phyloP scores from a whole-genome alignment of 1,284 basidiomycete species.

The Ustilago shanxiensis region DNA sequence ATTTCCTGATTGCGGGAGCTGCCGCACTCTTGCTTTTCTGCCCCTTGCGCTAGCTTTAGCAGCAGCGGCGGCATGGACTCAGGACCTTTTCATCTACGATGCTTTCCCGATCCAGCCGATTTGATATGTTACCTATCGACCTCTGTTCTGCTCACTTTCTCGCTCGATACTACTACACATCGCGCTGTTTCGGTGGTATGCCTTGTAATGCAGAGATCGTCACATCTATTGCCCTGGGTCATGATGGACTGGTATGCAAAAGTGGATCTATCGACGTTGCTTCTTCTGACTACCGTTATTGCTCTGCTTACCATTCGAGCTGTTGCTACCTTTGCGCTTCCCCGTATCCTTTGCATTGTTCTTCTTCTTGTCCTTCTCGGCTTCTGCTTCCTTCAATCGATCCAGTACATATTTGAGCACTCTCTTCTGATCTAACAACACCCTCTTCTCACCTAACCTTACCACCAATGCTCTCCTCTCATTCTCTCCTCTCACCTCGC shows the following conservation, averaged over 20 bases:
- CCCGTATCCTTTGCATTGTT: constrained; percentile 29
- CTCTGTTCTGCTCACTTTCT: too few relatives aligned
- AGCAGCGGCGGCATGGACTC: background rate
- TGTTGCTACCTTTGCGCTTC: constrained; percentile 20
- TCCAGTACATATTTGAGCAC: constrained; percentile 49
- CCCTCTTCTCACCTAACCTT: constrained; percentile 83
- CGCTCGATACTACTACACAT: too few relatives aligned
- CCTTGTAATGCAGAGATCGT: too few relatives aligned
- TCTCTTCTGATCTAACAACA: constrained; percentile 72
- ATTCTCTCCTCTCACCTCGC: constrained; percentile 27
- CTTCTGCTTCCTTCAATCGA: constrained; percentile 30
- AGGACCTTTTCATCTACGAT: background rate
- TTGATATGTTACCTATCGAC: too few relatives aligned
- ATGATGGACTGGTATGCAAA: too few relatives aligned
- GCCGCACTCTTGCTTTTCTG: constrained; percentile 10
- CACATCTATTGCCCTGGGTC: too few relatives aligned
- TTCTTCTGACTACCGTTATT: constrained; percentile 28
- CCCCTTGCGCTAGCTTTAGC: background rate
- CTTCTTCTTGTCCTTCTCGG: constrained; percentile 14
- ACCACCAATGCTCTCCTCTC: constrained; percentile 78
- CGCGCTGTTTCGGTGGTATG: too few relatives aligned
- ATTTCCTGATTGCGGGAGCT: constrained; percentile 31
- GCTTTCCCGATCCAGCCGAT: too few relatives aligned
- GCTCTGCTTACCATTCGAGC: constrained; percentile 6
- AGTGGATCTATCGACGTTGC: constrained; percentile 21